Evolutionary conservation across 2,329 filamentous ascomycete species (phyloP).

Genomic region (Hypomyces perniciosus): DNA sequence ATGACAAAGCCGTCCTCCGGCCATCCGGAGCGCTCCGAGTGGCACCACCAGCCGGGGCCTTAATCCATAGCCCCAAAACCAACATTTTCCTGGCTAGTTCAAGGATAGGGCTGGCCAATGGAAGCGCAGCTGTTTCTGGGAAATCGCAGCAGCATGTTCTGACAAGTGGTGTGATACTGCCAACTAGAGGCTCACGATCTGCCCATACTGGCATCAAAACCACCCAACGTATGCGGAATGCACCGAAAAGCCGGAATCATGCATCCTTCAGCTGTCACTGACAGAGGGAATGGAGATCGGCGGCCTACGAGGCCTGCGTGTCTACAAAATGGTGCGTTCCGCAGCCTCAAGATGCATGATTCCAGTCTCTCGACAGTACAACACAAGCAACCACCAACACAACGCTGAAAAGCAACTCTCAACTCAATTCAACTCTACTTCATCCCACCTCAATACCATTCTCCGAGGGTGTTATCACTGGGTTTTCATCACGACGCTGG

Average conservation of each 20-base stretch:
- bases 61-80: background rate
- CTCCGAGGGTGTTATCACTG: conserved; percentile 1
- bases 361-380: background rate
- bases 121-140: background rate
- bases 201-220: conserved; percentile 2
- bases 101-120: background rate
- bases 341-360: background rate
- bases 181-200: background rate
- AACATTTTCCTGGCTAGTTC: background rate
- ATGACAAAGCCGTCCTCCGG: background rate
- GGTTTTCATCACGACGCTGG: background rate
- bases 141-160: conserved; percentile 4
- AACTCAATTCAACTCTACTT: conserved; percentile 4
- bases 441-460: conserved; percentile 5
- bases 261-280: background rate
- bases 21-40: conserved; percentile 9
- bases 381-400: conserved; percentile 2
- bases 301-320: background rate
- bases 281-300: conserved; percentile 1
- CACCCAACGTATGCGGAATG: conserved; percentile 1
- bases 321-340: conserved; percentile 7
- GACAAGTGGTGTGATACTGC: conserved; percentile 12
- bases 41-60: conserved; percentile 7
- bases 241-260: background rate
- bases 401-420: conserved; percentile 7